These are phyloP conservation scores for Artemisia annua DNA, from an alignment of 129 eudicot species.

Conservation along the genomic window DNA sequence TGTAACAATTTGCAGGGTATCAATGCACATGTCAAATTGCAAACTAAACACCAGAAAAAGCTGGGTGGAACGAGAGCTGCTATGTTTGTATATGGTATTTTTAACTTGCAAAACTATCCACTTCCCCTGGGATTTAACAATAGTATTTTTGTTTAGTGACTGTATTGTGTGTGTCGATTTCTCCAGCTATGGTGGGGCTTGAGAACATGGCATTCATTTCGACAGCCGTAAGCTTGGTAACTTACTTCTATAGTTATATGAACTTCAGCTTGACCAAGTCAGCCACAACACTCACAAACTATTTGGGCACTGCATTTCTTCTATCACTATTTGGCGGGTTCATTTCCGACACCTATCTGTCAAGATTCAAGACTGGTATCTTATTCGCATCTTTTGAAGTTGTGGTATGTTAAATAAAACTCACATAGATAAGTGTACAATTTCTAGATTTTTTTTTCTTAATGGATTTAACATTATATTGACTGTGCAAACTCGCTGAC, in stretches of 20 bases:
- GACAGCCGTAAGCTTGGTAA: constrained; percentile 65
- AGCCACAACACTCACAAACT: constrained; percentile 71
- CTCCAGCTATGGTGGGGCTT: constrained; percentile 61
- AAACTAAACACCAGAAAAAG: constrained; percentile 25
- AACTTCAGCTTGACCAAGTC: constrained; percentile 85
- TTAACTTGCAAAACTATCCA: constrained; percentile 12
- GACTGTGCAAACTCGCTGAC: neutral
- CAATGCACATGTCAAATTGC: constrained; percentile 35
- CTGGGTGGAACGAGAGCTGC: constrained; percentile 67
- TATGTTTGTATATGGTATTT: constrained; percentile 58
- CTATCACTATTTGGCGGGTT: constrained; percentile 71
- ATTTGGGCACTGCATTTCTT: constrained; percentile 66
- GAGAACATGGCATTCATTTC: constrained; percentile 69
- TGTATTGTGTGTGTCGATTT: constrained; percentile 1
- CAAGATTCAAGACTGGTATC: constrained; percentile 64
- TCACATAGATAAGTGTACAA: neutral
- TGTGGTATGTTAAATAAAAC: constrained; percentile 41
- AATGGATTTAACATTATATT: neutral
- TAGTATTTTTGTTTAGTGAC: constrained; percentile 2
- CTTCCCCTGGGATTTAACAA: neutral
- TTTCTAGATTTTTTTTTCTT: neutral
- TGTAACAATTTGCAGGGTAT: constrained; percentile 39
- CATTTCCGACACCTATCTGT: constrained; percentile 75
- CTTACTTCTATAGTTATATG: constrained; percentile 72
- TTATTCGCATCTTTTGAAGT: constrained; percentile 66